phyloP scores from a whole-genome alignment of 2,329 filamentous ascomycete genomes.

The Xylaria sp. region DNA sequence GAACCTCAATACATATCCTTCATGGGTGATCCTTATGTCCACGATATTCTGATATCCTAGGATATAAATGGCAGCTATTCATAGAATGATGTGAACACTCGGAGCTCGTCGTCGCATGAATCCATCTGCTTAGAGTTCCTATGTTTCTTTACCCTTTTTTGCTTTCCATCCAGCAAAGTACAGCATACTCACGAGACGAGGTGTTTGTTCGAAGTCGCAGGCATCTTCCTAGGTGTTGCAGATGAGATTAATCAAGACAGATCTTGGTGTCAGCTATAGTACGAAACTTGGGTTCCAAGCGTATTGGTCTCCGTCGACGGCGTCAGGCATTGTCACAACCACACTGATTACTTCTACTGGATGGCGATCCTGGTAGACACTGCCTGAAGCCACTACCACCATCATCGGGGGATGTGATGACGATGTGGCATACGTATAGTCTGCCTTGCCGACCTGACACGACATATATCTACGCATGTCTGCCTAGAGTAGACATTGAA shows the following conservation, averaged over 20 bases:
- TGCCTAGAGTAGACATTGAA: background rate
- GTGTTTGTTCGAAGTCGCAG: background rate
- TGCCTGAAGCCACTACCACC: slow-evolving; percentile 7
- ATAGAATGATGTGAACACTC: background rate
- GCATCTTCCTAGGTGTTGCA: background rate
- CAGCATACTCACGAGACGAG: background rate
- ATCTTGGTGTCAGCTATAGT: no score
- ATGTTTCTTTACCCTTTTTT: background rate
- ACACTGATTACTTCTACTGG: background rate
- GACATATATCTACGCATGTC: slow-evolving; percentile 5
- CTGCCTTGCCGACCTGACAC: slow-evolving; percentile 23
- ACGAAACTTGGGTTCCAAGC: no score
- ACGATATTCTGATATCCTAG: background rate
- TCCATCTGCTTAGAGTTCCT: background rate
- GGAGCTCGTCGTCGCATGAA: background rate
- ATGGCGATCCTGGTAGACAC: slow-evolving; percentile 1
- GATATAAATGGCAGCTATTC: background rate
- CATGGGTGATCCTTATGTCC: background rate
- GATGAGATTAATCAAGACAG: no score
- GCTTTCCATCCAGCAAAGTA: background rate
- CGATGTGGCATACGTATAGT: slow-evolving; percentile 10
- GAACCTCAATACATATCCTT: background rate
- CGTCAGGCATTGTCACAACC: background rate
- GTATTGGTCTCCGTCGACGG: background rate
- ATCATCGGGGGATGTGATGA: slow-evolving; percentile 12